Percentiles rank a stretch among this genome's conserved stretches.
Evolutionary conservation across 331 rosid species (phyloP).

Genomic region (Erythrophleum ivorense): DNA sequence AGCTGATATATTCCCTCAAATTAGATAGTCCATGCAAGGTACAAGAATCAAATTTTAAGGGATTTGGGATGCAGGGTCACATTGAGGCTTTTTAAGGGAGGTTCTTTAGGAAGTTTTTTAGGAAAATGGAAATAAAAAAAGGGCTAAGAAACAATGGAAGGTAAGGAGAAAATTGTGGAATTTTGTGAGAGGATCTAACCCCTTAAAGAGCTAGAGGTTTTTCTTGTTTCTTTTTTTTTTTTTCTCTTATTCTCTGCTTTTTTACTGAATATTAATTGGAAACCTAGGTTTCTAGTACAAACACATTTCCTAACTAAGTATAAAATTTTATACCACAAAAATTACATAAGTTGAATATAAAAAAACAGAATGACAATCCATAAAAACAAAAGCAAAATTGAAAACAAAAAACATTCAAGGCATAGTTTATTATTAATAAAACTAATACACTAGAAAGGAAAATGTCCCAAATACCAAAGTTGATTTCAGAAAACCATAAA

Average conservation of each 20-base stretch:
- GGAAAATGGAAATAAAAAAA: neutral
- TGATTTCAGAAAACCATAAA: slow-evolving; percentile 17
- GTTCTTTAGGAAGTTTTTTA: neutral
- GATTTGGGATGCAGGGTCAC: neutral
- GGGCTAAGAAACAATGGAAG: neutral
- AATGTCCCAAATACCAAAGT: slow-evolving; percentile 31
- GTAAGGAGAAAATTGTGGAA: neutral
- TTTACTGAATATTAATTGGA: neutral
- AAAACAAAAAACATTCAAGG: neutral
- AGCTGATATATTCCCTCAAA: neutral
- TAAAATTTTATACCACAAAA: slow-evolving; percentile 20
- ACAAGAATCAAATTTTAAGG: neutral
- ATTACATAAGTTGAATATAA: slow-evolving; percentile 11
- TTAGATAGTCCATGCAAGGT: too few relatives aligned
- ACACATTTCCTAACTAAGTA: neutral
- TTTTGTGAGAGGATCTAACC: neutral
- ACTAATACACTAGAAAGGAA: slow-evolving; percentile 4
- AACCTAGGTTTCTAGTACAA: neutral
- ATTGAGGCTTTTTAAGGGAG: neutral
- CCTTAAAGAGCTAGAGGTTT: neutral
- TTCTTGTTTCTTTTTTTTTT: too few relatives aligned
- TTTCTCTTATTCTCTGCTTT: neutral
- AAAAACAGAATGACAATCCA: slow-evolving; percentile 21
- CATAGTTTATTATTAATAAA: neutral
- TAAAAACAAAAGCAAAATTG: neutral